These are phyloP conservation scores for Ophiostoma sp. DNA, from an alignment of 2,329 filamentous ascomycete genomes.

Conservation along the genomic window DNA sequence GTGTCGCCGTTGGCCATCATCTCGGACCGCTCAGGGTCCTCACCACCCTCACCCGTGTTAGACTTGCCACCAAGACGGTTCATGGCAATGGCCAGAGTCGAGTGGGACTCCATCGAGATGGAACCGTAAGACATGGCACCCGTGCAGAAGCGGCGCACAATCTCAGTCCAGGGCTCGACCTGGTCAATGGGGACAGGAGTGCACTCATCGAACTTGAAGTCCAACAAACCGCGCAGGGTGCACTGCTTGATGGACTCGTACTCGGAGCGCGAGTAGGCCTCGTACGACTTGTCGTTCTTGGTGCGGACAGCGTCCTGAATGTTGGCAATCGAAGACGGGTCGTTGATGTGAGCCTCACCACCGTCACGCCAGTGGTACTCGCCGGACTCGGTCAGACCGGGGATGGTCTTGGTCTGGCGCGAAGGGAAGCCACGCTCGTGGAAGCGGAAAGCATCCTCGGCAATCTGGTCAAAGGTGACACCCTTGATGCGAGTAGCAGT, in stretches of 20 bases:
- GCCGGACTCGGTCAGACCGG: constrained; percentile 82
- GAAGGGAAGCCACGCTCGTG: constrained; percentile 90
- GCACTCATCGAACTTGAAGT: constrained; percentile 90
- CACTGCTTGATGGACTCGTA: constrained; percentile 97
- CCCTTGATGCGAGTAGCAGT: constrained; percentile 93
- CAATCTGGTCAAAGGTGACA: constrained; percentile 88
- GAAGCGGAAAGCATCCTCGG: constrained; percentile 88
- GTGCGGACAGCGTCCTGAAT: constrained; percentile 93
- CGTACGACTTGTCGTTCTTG: constrained; percentile 98
- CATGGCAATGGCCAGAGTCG: constrained; percentile 92
- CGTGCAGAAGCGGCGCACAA: constrained; percentile 92
- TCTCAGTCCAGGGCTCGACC: constrained; percentile 97
- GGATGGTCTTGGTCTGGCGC: constrained; percentile 67
- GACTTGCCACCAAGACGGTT: constrained; percentile 94
- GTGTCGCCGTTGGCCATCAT: constrained; percentile 87
- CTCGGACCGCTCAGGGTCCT: constrained; percentile 85
- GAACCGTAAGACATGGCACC: constrained; percentile 98
- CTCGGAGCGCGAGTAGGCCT: constrained; percentile 87
- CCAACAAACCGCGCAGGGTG: constrained; percentile 86
- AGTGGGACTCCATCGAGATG: constrained; percentile 98
- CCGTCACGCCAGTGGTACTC: constrained; percentile 99
- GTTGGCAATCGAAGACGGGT: constrained; percentile 90
- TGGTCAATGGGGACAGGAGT: constrained; percentile 87
- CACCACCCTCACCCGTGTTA: constrained; percentile 95
- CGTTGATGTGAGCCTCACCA: constrained; percentile 91